Percentiles rank a stretch among this genome's conserved stretches.
Conservation (phyloP, 768 basidiomycete species). For the Rhodosporidiobolus odoratus region DNA sequence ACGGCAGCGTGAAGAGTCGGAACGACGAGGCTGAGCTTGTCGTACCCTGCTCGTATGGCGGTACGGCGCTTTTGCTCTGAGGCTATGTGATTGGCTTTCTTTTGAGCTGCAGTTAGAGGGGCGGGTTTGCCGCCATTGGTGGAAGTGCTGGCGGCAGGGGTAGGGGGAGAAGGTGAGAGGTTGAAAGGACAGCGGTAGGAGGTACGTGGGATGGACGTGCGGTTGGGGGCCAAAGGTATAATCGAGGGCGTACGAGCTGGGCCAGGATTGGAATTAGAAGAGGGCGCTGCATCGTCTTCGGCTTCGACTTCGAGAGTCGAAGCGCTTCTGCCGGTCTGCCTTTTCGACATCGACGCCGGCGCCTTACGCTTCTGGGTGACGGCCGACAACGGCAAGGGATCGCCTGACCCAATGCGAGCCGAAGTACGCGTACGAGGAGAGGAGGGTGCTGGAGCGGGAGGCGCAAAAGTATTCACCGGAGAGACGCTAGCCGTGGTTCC, state of each 20-base stretch:
- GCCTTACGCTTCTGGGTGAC: neutral
- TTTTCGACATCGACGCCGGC: neutral
- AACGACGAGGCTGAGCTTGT: conserved; percentile 74
- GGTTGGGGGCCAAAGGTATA: conserved; percentile 7
- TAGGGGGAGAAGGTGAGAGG: neutral
- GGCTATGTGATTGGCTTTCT: conserved; percentile 59
- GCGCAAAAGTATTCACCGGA: too few species aligned
- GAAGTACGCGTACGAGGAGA: too few species aligned
- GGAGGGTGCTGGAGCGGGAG: too few species aligned
- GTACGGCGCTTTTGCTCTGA: conserved; percentile 90
- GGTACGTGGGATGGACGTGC: neutral
- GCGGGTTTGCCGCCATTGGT: neutral
- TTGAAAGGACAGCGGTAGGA: neutral
- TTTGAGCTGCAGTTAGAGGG: conserved; percentile 35
- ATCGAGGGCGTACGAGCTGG: neutral
- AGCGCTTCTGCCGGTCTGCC: too few species aligned
- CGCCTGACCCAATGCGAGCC: too few species aligned
- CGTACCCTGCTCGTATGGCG: conserved; percentile 83
- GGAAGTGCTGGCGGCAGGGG: too few species aligned
- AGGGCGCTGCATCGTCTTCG: too few species aligned
- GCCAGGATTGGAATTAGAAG: neutral
- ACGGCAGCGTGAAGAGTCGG: conserved; percentile 78
- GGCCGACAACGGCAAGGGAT: neutral
- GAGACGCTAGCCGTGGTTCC: too few species aligned
- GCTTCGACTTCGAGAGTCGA: too few species aligned